A percentile compares a stretch with the other conserved stretches of the same genome.
phyloP scores from a whole-genome alignment of 2,329 filamentous ascomycete genomes.

The Aspergillus proliferans region DNA sequence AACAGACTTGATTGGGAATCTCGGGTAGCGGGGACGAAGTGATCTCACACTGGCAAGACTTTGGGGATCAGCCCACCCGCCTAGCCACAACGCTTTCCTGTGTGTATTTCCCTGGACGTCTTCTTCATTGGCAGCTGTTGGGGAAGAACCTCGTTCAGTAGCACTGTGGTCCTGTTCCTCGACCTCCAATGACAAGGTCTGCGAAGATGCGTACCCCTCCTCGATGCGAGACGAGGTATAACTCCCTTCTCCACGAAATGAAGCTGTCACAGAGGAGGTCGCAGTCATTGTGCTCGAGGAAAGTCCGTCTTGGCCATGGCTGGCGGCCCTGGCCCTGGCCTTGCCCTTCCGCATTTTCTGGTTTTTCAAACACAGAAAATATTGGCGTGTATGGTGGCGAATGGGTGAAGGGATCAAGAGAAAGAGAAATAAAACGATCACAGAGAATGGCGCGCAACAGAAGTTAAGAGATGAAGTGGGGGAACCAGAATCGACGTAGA shows the following conservation, averaged over 20 bases:
- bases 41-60: neutral
- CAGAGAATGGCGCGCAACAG: neutral
- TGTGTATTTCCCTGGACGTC: neutral
- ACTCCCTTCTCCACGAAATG: neutral
- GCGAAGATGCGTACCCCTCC: neutral
- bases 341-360: neutral
- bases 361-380: neutral
- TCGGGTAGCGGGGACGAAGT: too few species aligned
- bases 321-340: neutral
- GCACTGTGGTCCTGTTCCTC: neutral
- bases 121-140: neutral
- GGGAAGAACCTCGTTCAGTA: neutral
- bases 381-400: neutral
- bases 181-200: neutral
- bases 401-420: neutral
- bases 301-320: neutral
- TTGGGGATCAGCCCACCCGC: neutral
- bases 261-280: neutral
- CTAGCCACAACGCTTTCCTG: neutral
- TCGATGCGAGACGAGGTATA: neutral
- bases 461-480: neutral
- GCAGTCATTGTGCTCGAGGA: neutral
- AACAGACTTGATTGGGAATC: neutral
- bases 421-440: neutral
- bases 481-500: neutral